Evolutionary conservation across 179 eudicot genomes (phyloP).

Genomic region (Pouteria campechiana): DNA sequence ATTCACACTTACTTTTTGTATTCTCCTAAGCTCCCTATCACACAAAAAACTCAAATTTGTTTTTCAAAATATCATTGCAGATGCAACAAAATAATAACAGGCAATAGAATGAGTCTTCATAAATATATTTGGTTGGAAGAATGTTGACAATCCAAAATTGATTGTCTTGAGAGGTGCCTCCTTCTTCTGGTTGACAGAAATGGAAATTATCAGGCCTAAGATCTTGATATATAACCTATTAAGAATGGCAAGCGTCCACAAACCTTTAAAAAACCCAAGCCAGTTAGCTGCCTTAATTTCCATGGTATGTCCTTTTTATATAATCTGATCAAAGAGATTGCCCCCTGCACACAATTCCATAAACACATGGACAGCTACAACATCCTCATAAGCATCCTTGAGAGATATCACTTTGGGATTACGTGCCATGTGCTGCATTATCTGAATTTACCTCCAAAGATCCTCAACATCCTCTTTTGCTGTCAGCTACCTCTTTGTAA

Average conservation of each 20-base stretch:
- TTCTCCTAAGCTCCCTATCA: no score
- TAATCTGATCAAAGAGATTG: slow-evolving; percentile 57
- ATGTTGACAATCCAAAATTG: slow-evolving; percentile 50
- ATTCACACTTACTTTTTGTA: no score
- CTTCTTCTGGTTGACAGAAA: slow-evolving; percentile 39
- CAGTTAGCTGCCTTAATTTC: slow-evolving; percentile 56
- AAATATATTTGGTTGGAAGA: slow-evolving; percentile 48
- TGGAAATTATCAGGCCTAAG: slow-evolving; percentile 55
- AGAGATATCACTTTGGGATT: slow-evolving; percentile 57
- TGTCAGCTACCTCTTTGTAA: slow-evolving; percentile 51
- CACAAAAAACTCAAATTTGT: no score
- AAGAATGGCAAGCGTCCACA: slow-evolving; percentile 55
- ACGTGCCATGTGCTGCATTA: slow-evolving; percentile 74
- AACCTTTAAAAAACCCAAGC: slow-evolving; percentile 43
- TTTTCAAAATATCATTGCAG: no score
- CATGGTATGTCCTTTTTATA: slow-evolving; percentile 45
- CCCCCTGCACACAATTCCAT: slow-evolving; percentile 74
- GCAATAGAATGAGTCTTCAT: not conserved
- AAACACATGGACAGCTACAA: slow-evolving; percentile 63
- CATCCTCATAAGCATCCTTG: slow-evolving; percentile 63
- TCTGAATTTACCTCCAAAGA: slow-evolving; percentile 72
- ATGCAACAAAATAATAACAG: no score
- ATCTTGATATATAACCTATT: slow-evolving; percentile 59
- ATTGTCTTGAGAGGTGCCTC: slow-evolving; percentile 51
- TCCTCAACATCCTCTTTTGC: slow-evolving; percentile 68